Percentiles rank a stretch among this genome's conserved stretches.
These are phyloP conservation scores for Fusarium sp. DNA, from an alignment of 2,329 filamentous ascomycete species.

Conservation along the genomic window DNA sequence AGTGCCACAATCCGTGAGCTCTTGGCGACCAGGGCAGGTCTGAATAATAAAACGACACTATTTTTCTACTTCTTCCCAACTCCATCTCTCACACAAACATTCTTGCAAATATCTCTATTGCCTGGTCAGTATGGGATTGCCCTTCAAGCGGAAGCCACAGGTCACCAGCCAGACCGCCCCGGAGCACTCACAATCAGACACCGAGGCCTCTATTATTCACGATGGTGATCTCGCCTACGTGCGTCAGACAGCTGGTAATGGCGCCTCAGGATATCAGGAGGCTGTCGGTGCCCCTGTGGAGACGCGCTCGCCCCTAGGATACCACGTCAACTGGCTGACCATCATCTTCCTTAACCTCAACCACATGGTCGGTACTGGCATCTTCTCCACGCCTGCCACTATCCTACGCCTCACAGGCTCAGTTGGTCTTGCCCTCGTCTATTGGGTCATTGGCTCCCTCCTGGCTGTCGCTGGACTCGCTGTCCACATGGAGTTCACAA, in stretches of 20 bases:
- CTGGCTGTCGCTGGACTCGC: slow-evolving; percentile 66
- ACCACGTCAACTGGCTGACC: slow-evolving; percentile 67
- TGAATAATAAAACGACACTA: neutral
- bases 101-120: no score
- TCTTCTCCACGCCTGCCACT: slow-evolving; percentile 68
- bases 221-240: slow-evolving; percentile 38
- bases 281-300: slow-evolving; percentile 73
- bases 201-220: slow-evolving; percentile 26
- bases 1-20: neutral
- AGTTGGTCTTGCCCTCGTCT: slow-evolving; percentile 71
- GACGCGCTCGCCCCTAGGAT: slow-evolving; percentile 68
- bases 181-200: neutral
- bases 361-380: slow-evolving; percentile 73
- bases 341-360: slow-evolving; percentile 72
- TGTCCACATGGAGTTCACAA: slow-evolving; percentile 73
- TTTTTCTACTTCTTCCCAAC: neutral
- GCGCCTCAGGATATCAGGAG: slow-evolving; percentile 68
- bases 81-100: accelerated
- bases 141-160: neutral
- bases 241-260: slow-evolving; percentile 59
- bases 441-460: slow-evolving; percentile 73
- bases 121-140: neutral
- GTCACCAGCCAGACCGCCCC: neutral
- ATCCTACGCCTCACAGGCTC: slow-evolving; percentile 71
- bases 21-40: neutral